phyloP scores from a whole-genome alignment of 768 basidiomycete species.

The Coprinopsis sp. region DNA sequence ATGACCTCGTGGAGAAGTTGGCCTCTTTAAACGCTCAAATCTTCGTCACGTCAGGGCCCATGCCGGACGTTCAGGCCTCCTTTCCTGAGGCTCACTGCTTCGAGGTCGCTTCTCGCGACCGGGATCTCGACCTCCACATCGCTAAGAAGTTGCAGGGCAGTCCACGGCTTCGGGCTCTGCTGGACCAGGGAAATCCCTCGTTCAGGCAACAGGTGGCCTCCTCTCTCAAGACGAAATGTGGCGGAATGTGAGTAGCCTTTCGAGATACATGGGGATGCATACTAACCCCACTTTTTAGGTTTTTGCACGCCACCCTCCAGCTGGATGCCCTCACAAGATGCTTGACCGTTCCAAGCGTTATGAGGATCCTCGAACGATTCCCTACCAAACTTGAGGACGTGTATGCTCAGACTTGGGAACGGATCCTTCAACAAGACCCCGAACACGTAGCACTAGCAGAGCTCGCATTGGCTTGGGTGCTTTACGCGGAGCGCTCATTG shows the following conservation, averaged over 20 bases:
- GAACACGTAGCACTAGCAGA: not conserved
- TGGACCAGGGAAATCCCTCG: not conserved
- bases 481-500: not conserved
- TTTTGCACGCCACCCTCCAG: slow-evolving; percentile 5
- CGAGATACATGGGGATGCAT: not conserved
- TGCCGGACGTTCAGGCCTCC: not conserved
- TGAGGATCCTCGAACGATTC: not conserved
- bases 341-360: not conserved
- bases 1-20: not conserved
- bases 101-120: not conserved
- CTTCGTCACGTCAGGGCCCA: not conserved
- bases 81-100: not conserved
- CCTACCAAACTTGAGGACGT: slow-evolving; percentile 2
- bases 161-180: not conserved
- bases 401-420: not conserved
- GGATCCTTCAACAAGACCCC: not conserved
- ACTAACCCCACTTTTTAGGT: not conserved
- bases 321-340: not conserved
- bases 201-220: not conserved
- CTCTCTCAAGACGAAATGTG: not conserved
- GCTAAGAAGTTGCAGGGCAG: not conserved
- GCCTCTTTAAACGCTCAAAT: not conserved
- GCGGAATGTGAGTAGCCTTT: slow-evolving; percentile 1
- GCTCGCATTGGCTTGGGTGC: not conserved
- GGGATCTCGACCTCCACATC: not conserved